Conservation (phyloP, 108 stramenopile genomes). For the Stephanodiscus triporus region DNA sequence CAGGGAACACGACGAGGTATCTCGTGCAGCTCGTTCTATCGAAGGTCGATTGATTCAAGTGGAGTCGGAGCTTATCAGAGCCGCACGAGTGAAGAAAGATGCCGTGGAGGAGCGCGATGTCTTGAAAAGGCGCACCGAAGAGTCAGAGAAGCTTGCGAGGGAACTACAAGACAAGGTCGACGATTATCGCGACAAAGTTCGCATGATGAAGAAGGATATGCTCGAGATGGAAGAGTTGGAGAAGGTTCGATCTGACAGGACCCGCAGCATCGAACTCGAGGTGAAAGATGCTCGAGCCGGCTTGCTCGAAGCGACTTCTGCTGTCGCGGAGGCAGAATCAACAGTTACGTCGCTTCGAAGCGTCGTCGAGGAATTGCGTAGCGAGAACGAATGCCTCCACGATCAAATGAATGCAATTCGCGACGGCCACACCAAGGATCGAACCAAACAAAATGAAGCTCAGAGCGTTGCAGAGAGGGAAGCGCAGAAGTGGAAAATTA, state of each 20-base stretch:
- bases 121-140: slow-evolving; percentile 26
- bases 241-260: slow-evolving; percentile 47
- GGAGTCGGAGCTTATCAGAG: slow-evolving; percentile 56
- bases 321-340: slow-evolving; percentile 59
- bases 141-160: slow-evolving; percentile 32
- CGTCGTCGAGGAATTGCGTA: slow-evolving; percentile 54
- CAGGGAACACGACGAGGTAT: slow-evolving; percentile 62
- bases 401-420: slow-evolving; percentile 41
- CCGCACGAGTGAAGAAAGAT: slow-evolving; percentile 37
- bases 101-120: slow-evolving; percentile 46
- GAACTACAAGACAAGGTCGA: slow-evolving; percentile 39
- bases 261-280: slow-evolving; percentile 52
- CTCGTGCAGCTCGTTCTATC: slow-evolving; percentile 42
- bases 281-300: slow-evolving; percentile 49
- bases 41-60: slow-evolving; percentile 56
- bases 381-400: slow-evolving; percentile 65
- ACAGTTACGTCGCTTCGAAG: slow-evolving; percentile 56
- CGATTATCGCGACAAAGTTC: slow-evolving; percentile 44
- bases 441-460: slow-evolving; percentile 48
- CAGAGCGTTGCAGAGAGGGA: slow-evolving; percentile 52
- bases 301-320: slow-evolving; percentile 56
- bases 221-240: slow-evolving; percentile 62
- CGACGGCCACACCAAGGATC: slow-evolving; percentile 40
- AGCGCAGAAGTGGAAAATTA: slow-evolving; percentile 59
- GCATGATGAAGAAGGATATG: slow-evolving; percentile 36